These are phyloP conservation scores for Kentomonas sorsogonicus DNA, from an alignment of 208 protist species.

Conservation along the genomic window DNA sequence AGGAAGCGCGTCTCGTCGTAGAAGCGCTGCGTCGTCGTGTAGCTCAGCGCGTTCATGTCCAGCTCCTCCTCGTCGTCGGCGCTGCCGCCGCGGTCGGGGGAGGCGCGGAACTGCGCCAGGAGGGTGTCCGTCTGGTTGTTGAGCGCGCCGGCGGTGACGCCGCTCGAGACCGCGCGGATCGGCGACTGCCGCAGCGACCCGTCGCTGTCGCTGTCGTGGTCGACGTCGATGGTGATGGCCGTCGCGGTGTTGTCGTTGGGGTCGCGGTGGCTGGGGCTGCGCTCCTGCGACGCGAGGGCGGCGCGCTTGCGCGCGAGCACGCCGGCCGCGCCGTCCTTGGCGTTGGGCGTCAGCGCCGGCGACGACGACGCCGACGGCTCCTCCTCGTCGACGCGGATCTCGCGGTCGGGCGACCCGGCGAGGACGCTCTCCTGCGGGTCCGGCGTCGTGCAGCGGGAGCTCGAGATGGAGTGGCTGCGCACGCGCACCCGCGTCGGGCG, in stretches of 20 bases:
- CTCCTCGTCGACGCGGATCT: slow-evolving; percentile 22
- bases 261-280: slow-evolving; percentile 2
- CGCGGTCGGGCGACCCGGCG: too few species aligned
- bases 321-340: too few species aligned
- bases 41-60: slow-evolving; percentile 42
- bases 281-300: slow-evolving; percentile 7
- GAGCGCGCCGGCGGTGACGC: not conserved
- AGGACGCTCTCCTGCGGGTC: slow-evolving; percentile 22
- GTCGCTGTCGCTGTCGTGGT: not conserved
- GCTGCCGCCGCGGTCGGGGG: not conserved
- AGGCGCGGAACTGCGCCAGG: not conserved
- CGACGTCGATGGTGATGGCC: slow-evolving; percentile 2
- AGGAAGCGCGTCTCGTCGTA: slow-evolving; percentile 58
- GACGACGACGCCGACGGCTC: slow-evolving; percentile 14
- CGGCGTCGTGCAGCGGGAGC: slow-evolving; percentile 13
- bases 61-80: slow-evolving; percentile 9
- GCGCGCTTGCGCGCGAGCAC: too few species aligned
- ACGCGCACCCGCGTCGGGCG: too few species aligned
- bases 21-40: slow-evolving; percentile 72
- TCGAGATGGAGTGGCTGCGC: slow-evolving; percentile 24
- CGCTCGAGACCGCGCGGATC: not conserved
- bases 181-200: too few species aligned
- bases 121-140: not conserved
- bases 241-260: not conserved
- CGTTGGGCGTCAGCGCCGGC: too few species aligned